phyloP scores from a whole-genome alignment of 2,329 filamentous ascomycete genomes.

The Teratosphaeria epicoccoides region DNA sequence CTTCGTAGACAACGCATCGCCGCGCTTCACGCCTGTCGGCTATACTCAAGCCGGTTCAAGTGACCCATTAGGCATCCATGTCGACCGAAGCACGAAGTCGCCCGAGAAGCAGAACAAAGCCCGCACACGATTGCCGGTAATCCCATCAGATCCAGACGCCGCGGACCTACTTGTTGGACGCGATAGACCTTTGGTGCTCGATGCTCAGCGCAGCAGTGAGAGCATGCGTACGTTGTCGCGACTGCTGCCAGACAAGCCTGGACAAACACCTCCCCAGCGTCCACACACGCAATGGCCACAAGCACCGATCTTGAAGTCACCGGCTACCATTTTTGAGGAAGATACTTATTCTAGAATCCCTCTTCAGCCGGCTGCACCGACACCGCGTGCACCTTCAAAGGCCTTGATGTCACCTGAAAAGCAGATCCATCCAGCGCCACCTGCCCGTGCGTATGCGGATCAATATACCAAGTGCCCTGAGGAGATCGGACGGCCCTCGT shows the following conservation, averaged over 20 bases:
- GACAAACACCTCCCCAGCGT: constrained; percentile 7
- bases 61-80: constrained; percentile 6
- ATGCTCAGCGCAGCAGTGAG: constrained; percentile 10
- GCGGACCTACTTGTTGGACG: neutral
- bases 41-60: constrained; percentile 8
- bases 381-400: constrained; percentile 8
- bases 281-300: neutral
- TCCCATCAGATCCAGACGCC: neutral
- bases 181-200: neutral
- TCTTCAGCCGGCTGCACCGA: neutral
- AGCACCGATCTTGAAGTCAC: constrained; percentile 6
- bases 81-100: neutral
- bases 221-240: constrained; percentile 21
- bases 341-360: constrained; percentile 12
- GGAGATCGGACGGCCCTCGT: constrained; percentile 7
- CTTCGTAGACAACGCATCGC: constrained; percentile 23
- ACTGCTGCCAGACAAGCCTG: constrained; percentile 24
- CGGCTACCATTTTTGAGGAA: constrained; percentile 26
- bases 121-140: neutral
- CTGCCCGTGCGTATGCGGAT: constrained; percentile 3
- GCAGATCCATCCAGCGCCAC: neutral
- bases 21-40: constrained; percentile 15
- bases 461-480: constrained; percentile 12
- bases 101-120: constrained; percentile 1
- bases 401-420: neutral